These are phyloP conservation scores for Elsinoe ampelina DNA, from an alignment of 2,329 filamentous ascomycete genomes.

Conservation along the genomic window DNA sequence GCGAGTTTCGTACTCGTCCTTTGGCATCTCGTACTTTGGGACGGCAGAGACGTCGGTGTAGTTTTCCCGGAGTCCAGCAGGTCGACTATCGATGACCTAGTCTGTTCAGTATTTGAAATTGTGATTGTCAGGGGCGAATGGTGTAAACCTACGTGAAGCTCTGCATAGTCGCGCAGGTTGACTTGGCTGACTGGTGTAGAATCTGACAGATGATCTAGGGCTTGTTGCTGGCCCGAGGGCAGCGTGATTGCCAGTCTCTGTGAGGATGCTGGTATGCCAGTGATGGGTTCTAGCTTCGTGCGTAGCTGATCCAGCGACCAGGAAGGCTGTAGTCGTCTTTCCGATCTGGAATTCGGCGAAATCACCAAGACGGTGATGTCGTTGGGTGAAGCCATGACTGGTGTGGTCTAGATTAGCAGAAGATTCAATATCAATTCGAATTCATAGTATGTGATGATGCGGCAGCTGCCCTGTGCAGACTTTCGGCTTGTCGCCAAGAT, in stretches of 20 bases:
- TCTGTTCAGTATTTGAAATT: background rate
- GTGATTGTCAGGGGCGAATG: background rate
- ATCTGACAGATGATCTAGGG: conserved; percentile 55
- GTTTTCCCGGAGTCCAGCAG: conserved; percentile 64
- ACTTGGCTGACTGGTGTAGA: conserved; percentile 61
- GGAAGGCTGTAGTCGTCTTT: conserved; percentile 83
- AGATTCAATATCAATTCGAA: too few relatives aligned
- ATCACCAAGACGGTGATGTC: conserved; percentile 68
- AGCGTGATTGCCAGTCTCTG: conserved; percentile 68
- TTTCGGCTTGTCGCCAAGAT: too few relatives aligned
- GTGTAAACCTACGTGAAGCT: conserved; percentile 62
- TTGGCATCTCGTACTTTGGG: conserved; percentile 84
- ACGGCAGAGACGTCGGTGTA: conserved; percentile 73
- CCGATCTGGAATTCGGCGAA: conserved; percentile 69
- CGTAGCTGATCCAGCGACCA: conserved; percentile 84
- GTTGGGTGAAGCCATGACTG: conserved; percentile 26
- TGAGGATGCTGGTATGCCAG: conserved; percentile 72
- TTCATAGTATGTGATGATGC: too few relatives aligned
- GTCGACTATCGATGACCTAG: conserved; percentile 72
- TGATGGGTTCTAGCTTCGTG: conserved; percentile 81
- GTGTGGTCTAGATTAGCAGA: background rate
- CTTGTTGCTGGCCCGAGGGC: conserved; percentile 51
- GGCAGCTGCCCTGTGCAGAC: too few relatives aligned
- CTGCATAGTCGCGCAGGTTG: conserved; percentile 62
- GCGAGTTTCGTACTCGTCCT: conserved; percentile 74